Evolutionary conservation across 129 eudicot genomes (phyloP), one percentile per base, ranked within the genome.

Genomic region (Saussurea involucrata): DNA sequence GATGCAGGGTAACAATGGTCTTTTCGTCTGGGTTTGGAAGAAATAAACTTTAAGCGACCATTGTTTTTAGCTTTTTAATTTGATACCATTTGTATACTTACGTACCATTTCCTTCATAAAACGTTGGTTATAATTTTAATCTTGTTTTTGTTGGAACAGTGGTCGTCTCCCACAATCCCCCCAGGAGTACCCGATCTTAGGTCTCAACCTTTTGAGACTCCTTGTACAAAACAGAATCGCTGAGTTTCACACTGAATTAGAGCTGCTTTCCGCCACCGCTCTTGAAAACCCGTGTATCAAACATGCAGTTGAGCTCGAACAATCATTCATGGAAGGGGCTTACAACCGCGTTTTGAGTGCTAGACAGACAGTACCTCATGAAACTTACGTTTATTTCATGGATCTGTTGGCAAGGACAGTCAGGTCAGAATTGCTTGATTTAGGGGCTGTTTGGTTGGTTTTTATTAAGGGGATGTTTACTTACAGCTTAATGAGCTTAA

Each of bases 151-250:
- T 68, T 88, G 78, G 76, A 73, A 73, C 97, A 94, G 97, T n/a
- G 69, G 74, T 24, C 88, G 92, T 33, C 91, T 91, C 75, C 84
- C 92, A 49, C 89, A 83, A 69, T 94, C 98, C 34, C 89, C 93
- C 32, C 97, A 91, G 79, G 98, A 94, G 80, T 89, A 87, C 80
- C 96, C 93, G 22, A 94, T 94, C 72, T 72, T 91, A 76, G 98
- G 98, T 75, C 96, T 94, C 77, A 94, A 94, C 76, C 98, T 94
- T 31, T 86, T 94, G 82, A 86, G 98, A 80, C 97, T 94, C 66
- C 98, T 94, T 57, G 98, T 90, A 44, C 98, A 93, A 27, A 93
- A 90, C 83, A 84, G 98, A 83, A 93, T 93, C 55, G 98, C 98
- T 17, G 98, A 93, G 66, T 93, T 93, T 67, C 98, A 93, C 86